These are phyloP conservation scores for Cordyceps tenuipes DNA, from an alignment of 2,329 filamentous ascomycete species.

Conservation along the genomic window DNA sequence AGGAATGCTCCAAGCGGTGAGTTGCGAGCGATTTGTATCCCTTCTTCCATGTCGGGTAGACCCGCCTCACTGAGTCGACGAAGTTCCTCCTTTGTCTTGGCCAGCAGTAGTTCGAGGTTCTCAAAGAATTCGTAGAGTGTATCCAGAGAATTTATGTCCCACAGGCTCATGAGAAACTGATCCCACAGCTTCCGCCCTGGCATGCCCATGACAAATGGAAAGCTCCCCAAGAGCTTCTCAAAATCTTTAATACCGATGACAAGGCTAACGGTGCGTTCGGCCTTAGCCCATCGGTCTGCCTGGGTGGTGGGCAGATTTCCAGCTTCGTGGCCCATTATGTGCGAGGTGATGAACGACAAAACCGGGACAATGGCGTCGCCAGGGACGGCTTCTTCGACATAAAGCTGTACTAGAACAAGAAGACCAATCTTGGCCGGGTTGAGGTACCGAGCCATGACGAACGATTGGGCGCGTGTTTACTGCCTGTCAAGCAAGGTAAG, in stretches of 20 bases:
- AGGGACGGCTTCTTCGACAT: slow-evolving; percentile 62
- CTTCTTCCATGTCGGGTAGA: slow-evolving; percentile 31
- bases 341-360: slow-evolving; percentile 69
- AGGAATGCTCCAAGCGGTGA: slow-evolving; percentile 80
- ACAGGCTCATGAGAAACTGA: slow-evolving; percentile 69
- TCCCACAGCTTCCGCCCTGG: slow-evolving; percentile 85
- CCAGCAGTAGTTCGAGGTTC: slow-evolving; percentile 47
- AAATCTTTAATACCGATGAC: slow-evolving; percentile 50
- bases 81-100: slow-evolving; percentile 53
- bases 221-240: slow-evolving; percentile 46
- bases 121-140: slow-evolving; percentile 71
- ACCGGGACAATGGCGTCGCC: slow-evolving; percentile 64
- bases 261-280: slow-evolving; percentile 42
- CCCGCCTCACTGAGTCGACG: slow-evolving; percentile 41
- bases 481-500: too few relatives aligned
- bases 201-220: slow-evolving; percentile 46
- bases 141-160: slow-evolving; percentile 76
- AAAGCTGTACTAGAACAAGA: slow-evolving; percentile 72
- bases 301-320: slow-evolving; percentile 22
- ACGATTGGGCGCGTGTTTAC: neutral
- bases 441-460: slow-evolving; percentile 68
- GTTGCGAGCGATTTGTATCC: slow-evolving; percentile 57
- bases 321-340: slow-evolving; percentile 47
- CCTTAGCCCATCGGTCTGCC: slow-evolving; percentile 35
- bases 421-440: slow-evolving; percentile 85